Evolutionary conservation across 176 grass and related monocot genomes (phyloP), one percentile per base, ranked within the genome.

Genomic region (Metroxylon sagu): DNA sequence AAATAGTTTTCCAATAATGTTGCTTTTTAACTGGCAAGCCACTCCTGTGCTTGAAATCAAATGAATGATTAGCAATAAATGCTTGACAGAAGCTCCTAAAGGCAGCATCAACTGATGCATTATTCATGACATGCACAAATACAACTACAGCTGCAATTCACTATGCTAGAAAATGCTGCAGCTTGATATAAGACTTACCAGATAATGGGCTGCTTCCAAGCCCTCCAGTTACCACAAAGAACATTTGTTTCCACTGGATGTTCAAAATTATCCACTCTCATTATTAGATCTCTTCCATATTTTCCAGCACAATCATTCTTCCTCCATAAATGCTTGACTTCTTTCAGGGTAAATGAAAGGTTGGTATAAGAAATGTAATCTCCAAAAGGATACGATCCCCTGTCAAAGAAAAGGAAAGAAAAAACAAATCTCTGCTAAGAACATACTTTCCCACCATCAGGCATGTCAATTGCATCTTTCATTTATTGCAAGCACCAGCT

Each of bases 241-340:
- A 91, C 87, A 85, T 97, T 97, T 15, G 92, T 91, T 56, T 88
- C 75, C 0, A 16, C 43, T 18, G 87, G 87, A 71, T 86, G 81
- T 49, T 85, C 81, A 77, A 97, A 91, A 85, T 85, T 76, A 26
- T 97, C 92, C 15, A 80, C 76, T 66, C 84, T 86, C 60, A 91
- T 65, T 54, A 80, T 82, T 69, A 97, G 76, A 71, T 81, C 61
- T 82, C 77, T 85, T 16, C 81, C 62, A 53, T 82, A 80, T 52
- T 59, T 83, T 56, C 59, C 74, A 62, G 72, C 68, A 78, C 92
- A 97, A 25, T 3, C 74, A 75, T 97, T 81, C 72, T 97, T 97
- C 75, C 92, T 84, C 92, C 92, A 91, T 69, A 97, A 77, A 79
- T 88, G 87, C 60, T 97, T 97, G 59, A 97, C 69, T 72, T 91